Evolutionary conservation across 2,329 filamentous ascomycete genomes (phyloP).

Genomic region (Aureobasidium sp.): DNA sequence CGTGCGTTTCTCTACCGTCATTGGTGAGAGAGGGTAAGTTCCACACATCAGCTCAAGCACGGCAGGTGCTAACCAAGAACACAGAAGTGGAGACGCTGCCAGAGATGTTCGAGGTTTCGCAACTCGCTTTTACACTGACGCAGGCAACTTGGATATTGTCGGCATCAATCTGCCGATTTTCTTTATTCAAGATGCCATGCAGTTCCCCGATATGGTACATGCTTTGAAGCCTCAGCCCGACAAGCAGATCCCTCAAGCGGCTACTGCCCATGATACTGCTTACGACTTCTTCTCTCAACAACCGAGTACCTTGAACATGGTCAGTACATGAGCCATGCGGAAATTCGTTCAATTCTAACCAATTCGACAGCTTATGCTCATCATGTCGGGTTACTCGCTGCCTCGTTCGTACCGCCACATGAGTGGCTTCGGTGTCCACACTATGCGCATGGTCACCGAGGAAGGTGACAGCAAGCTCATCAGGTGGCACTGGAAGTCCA

Average conservation of each 20-base stretch:
- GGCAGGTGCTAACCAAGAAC: background rate
- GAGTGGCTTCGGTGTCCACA: slow-evolving; percentile 43
- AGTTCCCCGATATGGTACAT: slow-evolving; percentile 61
- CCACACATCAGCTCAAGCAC: background rate
- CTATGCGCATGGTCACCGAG: slow-evolving; percentile 26
- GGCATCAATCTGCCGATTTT: slow-evolving; percentile 68
- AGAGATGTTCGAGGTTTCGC: slow-evolving; percentile 66
- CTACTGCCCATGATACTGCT: slow-evolving; percentile 26
- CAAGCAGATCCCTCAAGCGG: slow-evolving; percentile 20
- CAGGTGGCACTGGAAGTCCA: slow-evolving; percentile 22
- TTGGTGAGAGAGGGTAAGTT: slow-evolving; percentile 51
- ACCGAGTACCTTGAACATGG: slow-evolving; percentile 38
- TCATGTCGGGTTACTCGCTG: slow-evolving; percentile 42
- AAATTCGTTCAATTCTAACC: background rate
- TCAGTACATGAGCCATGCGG: background rate
- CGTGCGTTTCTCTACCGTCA: slow-evolving; percentile 66
- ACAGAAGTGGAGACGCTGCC: slow-evolving; percentile 56
- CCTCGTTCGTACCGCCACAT: slow-evolving; percentile 38
- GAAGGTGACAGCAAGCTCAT: slow-evolving; percentile 46
- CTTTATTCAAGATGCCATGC: slow-evolving; percentile 63
- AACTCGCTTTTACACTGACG: slow-evolving; percentile 65
- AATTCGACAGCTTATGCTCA: slow-evolving; percentile 32
- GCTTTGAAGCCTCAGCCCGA: slow-evolving; percentile 26
- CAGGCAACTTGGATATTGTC: slow-evolving; percentile 58
- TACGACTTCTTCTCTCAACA: slow-evolving; percentile 18